phyloP scores from a whole-genome alignment of 768 basidiomycete species.

The Pleurotus giganteus region DNA sequence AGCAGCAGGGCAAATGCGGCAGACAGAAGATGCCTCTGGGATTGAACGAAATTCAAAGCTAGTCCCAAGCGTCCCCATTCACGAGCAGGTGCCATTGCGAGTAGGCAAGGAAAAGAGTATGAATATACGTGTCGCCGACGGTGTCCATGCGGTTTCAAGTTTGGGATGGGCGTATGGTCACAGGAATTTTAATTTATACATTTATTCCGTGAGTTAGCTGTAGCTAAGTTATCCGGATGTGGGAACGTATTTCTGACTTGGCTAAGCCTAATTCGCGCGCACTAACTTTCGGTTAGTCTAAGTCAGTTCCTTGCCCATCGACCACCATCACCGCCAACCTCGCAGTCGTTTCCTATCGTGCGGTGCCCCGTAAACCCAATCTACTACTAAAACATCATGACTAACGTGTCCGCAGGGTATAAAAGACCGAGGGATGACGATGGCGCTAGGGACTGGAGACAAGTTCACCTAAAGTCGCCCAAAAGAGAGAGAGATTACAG shows the following conservation, averaged over 20 bases:
- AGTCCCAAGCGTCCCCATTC: too few relatives aligned
- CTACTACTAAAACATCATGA: conserved; percentile 49
- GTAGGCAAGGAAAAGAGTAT: too few relatives aligned
- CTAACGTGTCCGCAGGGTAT: conserved; percentile 81
- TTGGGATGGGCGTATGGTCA: too few relatives aligned
- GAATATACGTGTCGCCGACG: too few relatives aligned
- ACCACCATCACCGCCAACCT: conserved; percentile 14
- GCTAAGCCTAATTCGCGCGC: background rate
- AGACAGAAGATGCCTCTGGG: too few relatives aligned
- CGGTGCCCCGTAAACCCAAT: conserved; percentile 73
- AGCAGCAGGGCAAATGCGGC: too few relatives aligned
- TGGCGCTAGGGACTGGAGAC: conserved; percentile 66
- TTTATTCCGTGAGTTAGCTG: too few relatives aligned
- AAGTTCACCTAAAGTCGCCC: conserved; percentile 54
- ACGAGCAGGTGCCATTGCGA: too few relatives aligned
- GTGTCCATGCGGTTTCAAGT: too few relatives aligned
- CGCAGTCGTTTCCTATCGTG: conserved; percentile 56
- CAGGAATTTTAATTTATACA: too few relatives aligned
- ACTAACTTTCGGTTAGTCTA: background rate
- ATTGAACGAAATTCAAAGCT: too few relatives aligned
- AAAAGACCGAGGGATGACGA: conserved; percentile 59
- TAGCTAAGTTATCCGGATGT: background rate
- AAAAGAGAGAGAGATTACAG: conserved; percentile 34
- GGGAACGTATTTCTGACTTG: background rate
- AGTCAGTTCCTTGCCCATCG: conserved; percentile 4